Evolutionary conservation across 2,329 filamentous ascomycete species (phyloP).

Genomic region (Colletotrichum sansevieriae): DNA sequence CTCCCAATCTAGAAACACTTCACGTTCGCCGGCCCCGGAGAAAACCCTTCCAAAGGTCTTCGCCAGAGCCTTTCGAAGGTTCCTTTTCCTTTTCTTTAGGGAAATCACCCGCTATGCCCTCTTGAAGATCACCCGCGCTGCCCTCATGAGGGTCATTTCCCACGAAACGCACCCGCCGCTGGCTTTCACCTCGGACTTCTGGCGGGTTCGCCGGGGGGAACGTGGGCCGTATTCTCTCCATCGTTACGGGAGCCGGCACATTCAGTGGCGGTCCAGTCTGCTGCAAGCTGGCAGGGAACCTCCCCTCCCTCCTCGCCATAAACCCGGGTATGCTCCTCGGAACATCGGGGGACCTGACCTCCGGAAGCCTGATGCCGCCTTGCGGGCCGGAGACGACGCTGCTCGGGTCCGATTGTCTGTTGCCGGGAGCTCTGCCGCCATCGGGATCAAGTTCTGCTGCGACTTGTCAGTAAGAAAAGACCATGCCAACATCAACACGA

Average conservation of each 20-base stretch:
- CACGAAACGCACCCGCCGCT: conserved; percentile 9
- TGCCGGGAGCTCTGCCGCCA: conserved; percentile 12
- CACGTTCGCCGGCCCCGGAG: too few relatives aligned
- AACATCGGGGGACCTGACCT: conserved; percentile 12
- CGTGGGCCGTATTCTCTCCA: neutral
- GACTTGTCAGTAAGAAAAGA: neutral
- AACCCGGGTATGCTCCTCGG: conserved; percentile 29
- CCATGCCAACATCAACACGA: neutral
- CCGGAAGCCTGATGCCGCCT: neutral
- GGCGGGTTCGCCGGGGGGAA: conserved; percentile 1
- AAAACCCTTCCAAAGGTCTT: too few relatives aligned
- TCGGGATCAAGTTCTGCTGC: conserved; percentile 4
- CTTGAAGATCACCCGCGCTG: too few relatives aligned
- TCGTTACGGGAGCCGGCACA: neutral
- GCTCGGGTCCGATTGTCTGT: neutral
- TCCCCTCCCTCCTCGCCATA: neutral
- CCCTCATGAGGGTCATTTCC: neutral
- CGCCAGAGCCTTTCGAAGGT: too few relatives aligned
- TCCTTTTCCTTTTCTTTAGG: too few relatives aligned
- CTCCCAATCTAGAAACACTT: too few relatives aligned
- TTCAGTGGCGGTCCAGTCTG: neutral
- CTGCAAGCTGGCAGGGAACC: neutral
- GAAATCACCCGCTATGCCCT: too few relatives aligned
- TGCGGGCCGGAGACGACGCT: neutral
- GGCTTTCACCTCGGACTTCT: neutral